Evolutionary conservation across 2,329 filamentous ascomycete genomes (phyloP).

Genomic region (Venturia pyrina): DNA sequence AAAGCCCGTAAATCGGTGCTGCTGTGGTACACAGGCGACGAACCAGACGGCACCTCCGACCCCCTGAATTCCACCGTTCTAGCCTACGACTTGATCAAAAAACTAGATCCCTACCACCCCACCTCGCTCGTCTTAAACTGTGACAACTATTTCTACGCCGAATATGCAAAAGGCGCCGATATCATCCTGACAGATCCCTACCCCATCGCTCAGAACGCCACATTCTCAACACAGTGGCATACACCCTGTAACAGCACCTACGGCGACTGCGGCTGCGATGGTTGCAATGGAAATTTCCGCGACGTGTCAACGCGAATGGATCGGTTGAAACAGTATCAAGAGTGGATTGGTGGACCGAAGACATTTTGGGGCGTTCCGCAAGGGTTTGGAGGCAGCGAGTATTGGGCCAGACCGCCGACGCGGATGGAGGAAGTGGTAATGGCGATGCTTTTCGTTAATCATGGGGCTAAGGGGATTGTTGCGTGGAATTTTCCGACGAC

Average conservation of each 20-base stretch:
- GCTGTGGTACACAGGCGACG: slow-evolving; percentile 41
- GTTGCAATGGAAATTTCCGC: slow-evolving; percentile 43
- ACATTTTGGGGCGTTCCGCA: slow-evolving; percentile 41
- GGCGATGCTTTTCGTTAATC: slow-evolving; percentile 38
- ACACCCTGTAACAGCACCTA: slow-evolving; percentile 50
- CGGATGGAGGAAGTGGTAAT: slow-evolving; percentile 36
- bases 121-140: slow-evolving; percentile 51
- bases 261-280: slow-evolving; percentile 54
- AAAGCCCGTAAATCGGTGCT: slow-evolving; percentile 29
- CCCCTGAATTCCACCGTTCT: slow-evolving; percentile 38
- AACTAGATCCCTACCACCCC: slow-evolving; percentile 51
- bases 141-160: slow-evolving; percentile 48
- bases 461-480: slow-evolving; percentile 40
- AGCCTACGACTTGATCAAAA: slow-evolving; percentile 36
- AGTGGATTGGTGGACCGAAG: slow-evolving; percentile 30
- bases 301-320: slow-evolving; percentile 42
- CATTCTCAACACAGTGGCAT: slow-evolving; percentile 42
- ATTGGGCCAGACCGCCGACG: slow-evolving; percentile 39
- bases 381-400: slow-evolving; percentile 38
- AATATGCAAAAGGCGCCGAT: slow-evolving; percentile 46
- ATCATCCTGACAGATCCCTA: slow-evolving; percentile 52
- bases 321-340: slow-evolving; percentile 30
- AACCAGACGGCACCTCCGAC: slow-evolving; percentile 48
- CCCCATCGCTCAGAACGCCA: slow-evolving; percentile 47
- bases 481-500: slow-evolving; percentile 39